phyloP scores from a whole-genome alignment of 768 basidiomycete genomes.

The Termitomyces titanicus region DNA sequence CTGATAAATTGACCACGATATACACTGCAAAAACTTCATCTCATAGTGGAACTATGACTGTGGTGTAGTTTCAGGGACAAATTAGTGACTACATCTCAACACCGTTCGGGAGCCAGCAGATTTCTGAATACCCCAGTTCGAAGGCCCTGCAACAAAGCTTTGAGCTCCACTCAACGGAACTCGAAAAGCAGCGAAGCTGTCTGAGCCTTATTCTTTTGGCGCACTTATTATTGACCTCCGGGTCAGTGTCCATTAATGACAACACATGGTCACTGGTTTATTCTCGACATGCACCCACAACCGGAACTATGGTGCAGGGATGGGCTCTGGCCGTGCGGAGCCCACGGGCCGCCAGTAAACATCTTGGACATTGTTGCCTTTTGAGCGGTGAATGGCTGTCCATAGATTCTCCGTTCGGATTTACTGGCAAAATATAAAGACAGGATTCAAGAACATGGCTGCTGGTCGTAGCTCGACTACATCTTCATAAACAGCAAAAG shows the following conservation, averaged over 20 bases:
- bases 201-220: not conserved
- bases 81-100: not conserved
- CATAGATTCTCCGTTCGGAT: slow-evolving; percentile 1
- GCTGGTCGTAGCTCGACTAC: not conserved
- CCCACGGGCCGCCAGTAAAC: slow-evolving; percentile 9
- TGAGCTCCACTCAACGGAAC: not conserved
- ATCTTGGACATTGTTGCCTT: not conserved
- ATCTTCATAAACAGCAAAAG: not conserved
- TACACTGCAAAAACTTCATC: not conserved
- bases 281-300: not conserved
- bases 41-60: not conserved
- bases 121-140: not conserved
- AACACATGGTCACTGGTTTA: not conserved
- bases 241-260: not conserved
- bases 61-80: not conserved
- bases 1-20: not conserved
- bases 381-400: not conserved
- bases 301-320: not conserved
- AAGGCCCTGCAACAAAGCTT: not conserved
- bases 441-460: not conserved
- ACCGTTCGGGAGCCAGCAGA: not conserved
- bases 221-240: not conserved
- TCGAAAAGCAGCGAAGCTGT: not conserved
- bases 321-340: slow-evolving; percentile 1
- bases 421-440: not conserved